A percentile compares a stretch with the other conserved stretches of the same genome.
phyloP scores from a whole-genome alignment of 352 stramenopile genomes.

The Pythium phragmiticola region DNA sequence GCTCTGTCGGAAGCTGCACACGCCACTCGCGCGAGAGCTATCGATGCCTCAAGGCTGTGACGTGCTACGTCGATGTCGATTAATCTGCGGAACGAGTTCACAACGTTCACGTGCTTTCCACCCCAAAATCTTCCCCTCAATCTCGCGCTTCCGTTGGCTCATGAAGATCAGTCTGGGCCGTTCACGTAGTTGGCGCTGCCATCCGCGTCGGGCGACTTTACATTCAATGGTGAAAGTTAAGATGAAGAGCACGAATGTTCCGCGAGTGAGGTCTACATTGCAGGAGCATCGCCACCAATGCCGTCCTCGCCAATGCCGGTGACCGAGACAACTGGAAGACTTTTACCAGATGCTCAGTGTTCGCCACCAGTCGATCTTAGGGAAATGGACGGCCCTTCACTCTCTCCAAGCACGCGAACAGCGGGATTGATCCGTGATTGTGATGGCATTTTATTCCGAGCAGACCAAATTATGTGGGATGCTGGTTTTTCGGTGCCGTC shows the following conservation, averaged over 20 bases:
- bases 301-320: neutral
- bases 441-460: constrained; percentile 24
- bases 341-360: no score
- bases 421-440: constrained; percentile 27
- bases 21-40: constrained; percentile 62
- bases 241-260: neutral
- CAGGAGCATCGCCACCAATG: neutral
- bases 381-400: neutral
- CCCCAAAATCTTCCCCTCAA: constrained; percentile 34
- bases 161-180: constrained; percentile 21
- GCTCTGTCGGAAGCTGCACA: no score
- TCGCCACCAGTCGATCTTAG: no score
- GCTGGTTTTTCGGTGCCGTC: constrained; percentile 28
- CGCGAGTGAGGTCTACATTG: neutral
- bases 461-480: constrained; percentile 32
- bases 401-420: constrained; percentile 26
- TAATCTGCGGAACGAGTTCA: constrained; percentile 66
- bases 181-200: constrained; percentile 21
- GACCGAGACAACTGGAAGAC: neutral
- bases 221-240: neutral
- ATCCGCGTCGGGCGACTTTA: neutral
- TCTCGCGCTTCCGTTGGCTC: constrained; percentile 15
- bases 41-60: constrained; percentile 63
- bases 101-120: constrained; percentile 45
- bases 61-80: constrained; percentile 62